Conservation (phyloP, 768 basidiomycete genomes). For the Leccinum subgranulosum region DNA sequence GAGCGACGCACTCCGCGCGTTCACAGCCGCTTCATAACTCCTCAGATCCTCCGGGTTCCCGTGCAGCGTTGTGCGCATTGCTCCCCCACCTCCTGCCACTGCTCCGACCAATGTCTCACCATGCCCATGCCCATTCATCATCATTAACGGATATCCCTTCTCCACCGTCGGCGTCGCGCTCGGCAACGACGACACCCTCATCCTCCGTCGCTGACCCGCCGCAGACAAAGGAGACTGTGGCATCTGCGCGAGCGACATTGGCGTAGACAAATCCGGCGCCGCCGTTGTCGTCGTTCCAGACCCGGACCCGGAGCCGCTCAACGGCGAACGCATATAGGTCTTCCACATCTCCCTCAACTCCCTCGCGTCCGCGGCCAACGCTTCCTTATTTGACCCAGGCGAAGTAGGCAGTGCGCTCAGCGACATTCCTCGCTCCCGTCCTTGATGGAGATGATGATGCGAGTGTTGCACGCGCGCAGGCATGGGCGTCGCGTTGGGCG, state of each 20-base stretch:
- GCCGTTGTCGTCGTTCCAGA: not conserved
- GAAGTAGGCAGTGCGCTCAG: constrained; percentile 28
- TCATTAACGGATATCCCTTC: constrained; percentile 17
- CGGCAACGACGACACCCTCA: constrained; percentile 65
- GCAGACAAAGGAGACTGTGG: constrained; percentile 27
- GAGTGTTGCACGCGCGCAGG: constrained; percentile 29
- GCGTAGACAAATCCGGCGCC: constrained; percentile 4
- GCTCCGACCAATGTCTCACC: constrained; percentile 4
- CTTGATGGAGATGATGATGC: constrained; percentile 5
- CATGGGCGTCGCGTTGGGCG: constrained; percentile 51
- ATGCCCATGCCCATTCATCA: constrained; percentile 15
- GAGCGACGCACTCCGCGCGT: constrained; percentile 63
- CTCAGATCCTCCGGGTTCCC: constrained; percentile 58
- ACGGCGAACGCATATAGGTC: constrained; percentile 68
- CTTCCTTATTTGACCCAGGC: constrained; percentile 32
- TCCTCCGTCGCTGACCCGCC: constrained; percentile 37
- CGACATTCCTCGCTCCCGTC: constrained; percentile 24
- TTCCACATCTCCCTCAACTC: constrained; percentile 74
- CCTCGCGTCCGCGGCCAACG: constrained; percentile 30
- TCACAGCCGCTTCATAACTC: constrained; percentile 72
- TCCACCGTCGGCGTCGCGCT: constrained; percentile 60
- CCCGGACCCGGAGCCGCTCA: constrained; percentile 35
- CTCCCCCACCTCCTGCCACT: constrained; percentile 13
- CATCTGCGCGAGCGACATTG: constrained; percentile 13
- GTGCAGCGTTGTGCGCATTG: constrained; percentile 41